A percentile compares a stretch with the other conserved stretches of the same genome.
Evolutionary conservation across 2,329 filamentous ascomycete species (phyloP).

Genomic region (Chaetomiaceae sp.): DNA sequence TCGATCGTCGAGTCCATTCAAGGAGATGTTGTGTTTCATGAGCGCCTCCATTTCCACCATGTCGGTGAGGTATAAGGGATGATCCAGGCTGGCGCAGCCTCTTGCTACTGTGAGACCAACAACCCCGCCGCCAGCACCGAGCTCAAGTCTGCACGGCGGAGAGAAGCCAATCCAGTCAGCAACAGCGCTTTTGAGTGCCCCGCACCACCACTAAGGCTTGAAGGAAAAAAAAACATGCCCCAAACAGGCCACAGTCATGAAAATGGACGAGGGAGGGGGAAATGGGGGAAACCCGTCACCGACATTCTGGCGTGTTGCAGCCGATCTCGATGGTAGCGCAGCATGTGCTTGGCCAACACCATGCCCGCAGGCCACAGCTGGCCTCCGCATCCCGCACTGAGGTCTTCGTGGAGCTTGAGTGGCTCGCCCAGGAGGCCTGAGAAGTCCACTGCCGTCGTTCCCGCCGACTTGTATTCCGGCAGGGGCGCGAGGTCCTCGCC

Average conservation of each 20-base stretch:
- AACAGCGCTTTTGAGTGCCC: no score
- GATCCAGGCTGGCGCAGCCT: slow-evolving; percentile 46
- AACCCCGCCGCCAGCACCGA: slow-evolving; percentile 87
- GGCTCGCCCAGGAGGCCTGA: slow-evolving; percentile 66
- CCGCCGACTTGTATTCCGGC: slow-evolving; percentile 52
- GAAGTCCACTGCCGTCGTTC: slow-evolving; percentile 56
- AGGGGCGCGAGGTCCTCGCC: slow-evolving; percentile 55
- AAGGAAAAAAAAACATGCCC: slow-evolving; percentile 3
- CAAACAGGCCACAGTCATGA: not conserved
- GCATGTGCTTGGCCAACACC: slow-evolving; percentile 79
- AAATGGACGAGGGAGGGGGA: not conserved
- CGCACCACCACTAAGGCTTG: no score
- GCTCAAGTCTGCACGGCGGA: slow-evolving; percentile 61
- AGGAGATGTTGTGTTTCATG: slow-evolving; percentile 80
- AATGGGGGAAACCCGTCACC: slow-evolving; percentile 35
- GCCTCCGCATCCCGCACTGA: slow-evolving; percentile 83
- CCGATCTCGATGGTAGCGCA: slow-evolving; percentile 63
- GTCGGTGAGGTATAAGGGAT: slow-evolving; percentile 75
- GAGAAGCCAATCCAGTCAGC: slow-evolving; percentile 12
- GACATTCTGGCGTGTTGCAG: slow-evolving; percentile 68
- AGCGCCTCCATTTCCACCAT: slow-evolving; percentile 78
- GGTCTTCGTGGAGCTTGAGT: slow-evolving; percentile 76
- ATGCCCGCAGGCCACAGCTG: slow-evolving; percentile 93
- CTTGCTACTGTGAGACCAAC: slow-evolving; percentile 63
- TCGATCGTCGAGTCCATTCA: slow-evolving; percentile 64